Percentiles rank a stretch among this genome's conserved stretches.
These are phyloP conservation scores for Fagopyrum esculentum DNA, from an alignment of 148 eudicot genomes.

Conservation along the genomic window DNA sequence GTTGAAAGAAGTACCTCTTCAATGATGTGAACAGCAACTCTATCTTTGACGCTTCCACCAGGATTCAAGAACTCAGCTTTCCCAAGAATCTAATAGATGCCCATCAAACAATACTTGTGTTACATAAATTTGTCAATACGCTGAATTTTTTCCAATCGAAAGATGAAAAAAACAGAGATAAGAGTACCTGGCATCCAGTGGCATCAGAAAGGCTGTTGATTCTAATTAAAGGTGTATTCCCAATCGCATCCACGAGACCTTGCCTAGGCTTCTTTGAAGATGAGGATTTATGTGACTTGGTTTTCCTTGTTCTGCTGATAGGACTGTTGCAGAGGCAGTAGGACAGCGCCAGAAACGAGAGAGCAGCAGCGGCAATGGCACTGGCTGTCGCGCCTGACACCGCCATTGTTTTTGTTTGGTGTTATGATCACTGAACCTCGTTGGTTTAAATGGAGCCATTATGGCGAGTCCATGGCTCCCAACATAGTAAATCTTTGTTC, in stretches of 20 bases:
- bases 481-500: too few species aligned
- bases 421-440: too few species aligned
- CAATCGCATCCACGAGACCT: slow-evolving; percentile 73
- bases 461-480: too few species aligned
- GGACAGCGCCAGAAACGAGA: slow-evolving; percentile 49
- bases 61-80: slow-evolving; percentile 96
- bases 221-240: slow-evolving; percentile 83
- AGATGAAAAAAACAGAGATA: background rate
- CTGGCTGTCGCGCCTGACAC: slow-evolving; percentile 21
- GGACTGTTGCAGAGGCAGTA: slow-evolving; percentile 32
- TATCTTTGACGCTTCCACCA: slow-evolving; percentile 93
- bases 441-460: too few species aligned
- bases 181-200: slow-evolving; percentile 70
- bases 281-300: slow-evolving; percentile 19
- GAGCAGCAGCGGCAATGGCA: slow-evolving; percentile 33
- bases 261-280: slow-evolving; percentile 19
- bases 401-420: background rate
- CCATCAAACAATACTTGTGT: background rate
- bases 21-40: slow-evolving; percentile 84
- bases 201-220: slow-evolving; percentile 79
- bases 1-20: slow-evolving; percentile 58
- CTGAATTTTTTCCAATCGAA: background rate
- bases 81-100: slow-evolving; percentile 60
- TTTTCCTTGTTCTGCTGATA: slow-evolving; percentile 4
- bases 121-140: background rate